phyloP scores from a whole-genome alignment of 345 rosid species.

The Melaleuca alternifolia region DNA sequence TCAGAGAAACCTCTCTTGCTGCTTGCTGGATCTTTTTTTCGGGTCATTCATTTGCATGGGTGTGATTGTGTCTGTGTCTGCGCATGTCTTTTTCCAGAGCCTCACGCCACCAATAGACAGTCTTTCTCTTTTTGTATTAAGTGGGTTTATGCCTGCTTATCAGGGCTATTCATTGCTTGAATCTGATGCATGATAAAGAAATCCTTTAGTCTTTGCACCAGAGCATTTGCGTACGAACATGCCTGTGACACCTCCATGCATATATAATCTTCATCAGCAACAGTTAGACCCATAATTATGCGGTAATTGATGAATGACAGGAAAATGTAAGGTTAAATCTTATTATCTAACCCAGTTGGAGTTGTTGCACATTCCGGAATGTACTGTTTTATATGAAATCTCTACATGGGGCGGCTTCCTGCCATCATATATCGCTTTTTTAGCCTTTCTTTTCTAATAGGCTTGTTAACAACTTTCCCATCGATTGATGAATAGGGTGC shows the following conservation, averaged over 20 bases:
- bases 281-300: not conserved
- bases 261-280: not conserved
- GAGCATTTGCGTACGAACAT: not conserved
- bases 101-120: not conserved
- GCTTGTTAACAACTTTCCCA: not conserved
- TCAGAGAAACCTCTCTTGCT: not conserved
- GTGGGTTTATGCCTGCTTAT: not conserved
- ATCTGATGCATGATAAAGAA: not conserved
- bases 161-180: not conserved
- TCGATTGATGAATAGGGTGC: slow-evolving; percentile 56
- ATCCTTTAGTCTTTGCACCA: not conserved
- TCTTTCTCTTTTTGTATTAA: not conserved
- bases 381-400: not conserved
- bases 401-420: not conserved
- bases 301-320: not conserved
- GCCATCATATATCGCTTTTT: not conserved
- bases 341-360: not conserved
- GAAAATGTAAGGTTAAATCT: not conserved
- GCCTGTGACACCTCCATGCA: not conserved
- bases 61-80: not conserved
- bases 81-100: not conserved
- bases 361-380: not conserved
- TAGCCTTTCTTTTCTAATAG: not conserved
- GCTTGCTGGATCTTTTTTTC: not conserved
- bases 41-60: not conserved